Evolutionary conservation across 257 asterid species (phyloP).

Genomic region (Cordia subcordata): DNA sequence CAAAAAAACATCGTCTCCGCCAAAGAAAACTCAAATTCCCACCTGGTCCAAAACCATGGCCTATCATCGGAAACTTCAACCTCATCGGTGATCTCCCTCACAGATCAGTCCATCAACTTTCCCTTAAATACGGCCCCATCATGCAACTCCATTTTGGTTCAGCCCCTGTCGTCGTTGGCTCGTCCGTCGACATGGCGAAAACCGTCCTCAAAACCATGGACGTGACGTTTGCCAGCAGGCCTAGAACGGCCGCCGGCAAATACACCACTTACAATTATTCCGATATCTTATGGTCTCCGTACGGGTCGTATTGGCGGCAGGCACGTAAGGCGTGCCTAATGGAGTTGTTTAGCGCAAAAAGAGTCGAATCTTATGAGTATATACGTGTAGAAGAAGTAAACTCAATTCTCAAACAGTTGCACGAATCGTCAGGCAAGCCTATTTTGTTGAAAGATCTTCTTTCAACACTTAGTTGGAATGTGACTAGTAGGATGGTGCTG

Average conservation of each 20-base stretch:
- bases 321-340: slow-evolving; percentile 36
- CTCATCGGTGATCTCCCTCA: slow-evolving; percentile 38
- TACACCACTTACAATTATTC: slow-evolving; percentile 41
- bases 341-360: slow-evolving; percentile 32
- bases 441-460: slow-evolving; percentile 31
- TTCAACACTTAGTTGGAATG: slow-evolving; percentile 36
- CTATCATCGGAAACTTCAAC: slow-evolving; percentile 41
- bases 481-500: slow-evolving; percentile 42
- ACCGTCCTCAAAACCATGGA: slow-evolving; percentile 42
- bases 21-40: slow-evolving; percentile 27
- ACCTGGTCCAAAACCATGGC: slow-evolving; percentile 52
- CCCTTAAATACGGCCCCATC: slow-evolving; percentile 31
- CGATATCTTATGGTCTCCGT: slow-evolving; percentile 44
- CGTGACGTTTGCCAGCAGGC: slow-evolving; percentile 28
- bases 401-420: slow-evolving; percentile 20
- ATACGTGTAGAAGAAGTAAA: slow-evolving; percentile 28
- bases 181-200: slow-evolving; percentile 45
- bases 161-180: slow-evolving; percentile 34
- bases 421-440: slow-evolving; percentile 16
- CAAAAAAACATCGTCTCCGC: slow-evolving; percentile 19
- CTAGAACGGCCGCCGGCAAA: slow-evolving; percentile 43
- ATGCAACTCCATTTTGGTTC: slow-evolving; percentile 43
- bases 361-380: slow-evolving; percentile 36
- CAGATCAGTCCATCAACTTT: slow-evolving; percentile 32
- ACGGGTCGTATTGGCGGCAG: slow-evolving; percentile 48